A percentile compares a stretch with the other conserved stretches of the same genome.
Conservation (phyloP, 192 early-diverging fungal genomes). For the Linnemannia zychae region DNA sequence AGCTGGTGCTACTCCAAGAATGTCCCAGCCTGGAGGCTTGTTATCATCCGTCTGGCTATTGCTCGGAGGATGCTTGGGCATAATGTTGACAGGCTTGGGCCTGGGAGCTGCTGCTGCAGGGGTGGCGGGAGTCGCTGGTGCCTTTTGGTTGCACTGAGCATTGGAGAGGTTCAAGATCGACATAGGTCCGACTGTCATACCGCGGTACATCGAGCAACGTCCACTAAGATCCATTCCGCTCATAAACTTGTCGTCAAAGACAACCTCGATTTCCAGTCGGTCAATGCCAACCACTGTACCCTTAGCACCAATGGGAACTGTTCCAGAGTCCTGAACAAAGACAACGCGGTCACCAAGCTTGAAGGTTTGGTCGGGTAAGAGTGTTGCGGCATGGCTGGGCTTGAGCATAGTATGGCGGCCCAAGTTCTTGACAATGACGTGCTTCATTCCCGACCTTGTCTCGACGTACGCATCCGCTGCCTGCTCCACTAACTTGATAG, state of each 20-base stretch:
- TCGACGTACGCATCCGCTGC: constrained; percentile 63
- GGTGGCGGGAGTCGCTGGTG: background rate
- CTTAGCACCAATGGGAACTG: constrained; percentile 83
- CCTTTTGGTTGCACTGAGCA: constrained; percentile 62
- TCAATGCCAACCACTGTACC: constrained; percentile 90
- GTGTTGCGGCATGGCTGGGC: constrained; percentile 79
- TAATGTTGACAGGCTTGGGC: constrained; percentile 24
- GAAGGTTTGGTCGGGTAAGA: constrained; percentile 84
- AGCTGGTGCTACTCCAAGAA: constrained; percentile 36
- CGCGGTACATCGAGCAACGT: constrained; percentile 81
- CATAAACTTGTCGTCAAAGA: constrained; percentile 90
- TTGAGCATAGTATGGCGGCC: constrained; percentile 78
- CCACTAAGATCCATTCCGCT: constrained; percentile 83
- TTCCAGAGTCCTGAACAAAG: constrained; percentile 76
- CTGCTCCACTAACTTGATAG: constrained; percentile 70
- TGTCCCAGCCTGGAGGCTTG: constrained; percentile 51
- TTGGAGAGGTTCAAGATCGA: constrained; percentile 81
- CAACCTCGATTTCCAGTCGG: constrained; percentile 82
- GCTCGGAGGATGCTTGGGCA: constrained; percentile 12
- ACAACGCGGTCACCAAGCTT: constrained; percentile 90
- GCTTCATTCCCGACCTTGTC: constrained; percentile 51
- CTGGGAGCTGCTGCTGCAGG: constrained; percentile 14
- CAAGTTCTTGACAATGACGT: constrained; percentile 63
- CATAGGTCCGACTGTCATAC: constrained; percentile 73
- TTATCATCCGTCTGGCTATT: constrained; percentile 22